Percentiles rank a stretch among this genome's conserved stretches.
These are phyloP conservation scores for Puya raimondii DNA, from an alignment of 176 grass and related monocot species.

Conservation along the genomic window DNA sequence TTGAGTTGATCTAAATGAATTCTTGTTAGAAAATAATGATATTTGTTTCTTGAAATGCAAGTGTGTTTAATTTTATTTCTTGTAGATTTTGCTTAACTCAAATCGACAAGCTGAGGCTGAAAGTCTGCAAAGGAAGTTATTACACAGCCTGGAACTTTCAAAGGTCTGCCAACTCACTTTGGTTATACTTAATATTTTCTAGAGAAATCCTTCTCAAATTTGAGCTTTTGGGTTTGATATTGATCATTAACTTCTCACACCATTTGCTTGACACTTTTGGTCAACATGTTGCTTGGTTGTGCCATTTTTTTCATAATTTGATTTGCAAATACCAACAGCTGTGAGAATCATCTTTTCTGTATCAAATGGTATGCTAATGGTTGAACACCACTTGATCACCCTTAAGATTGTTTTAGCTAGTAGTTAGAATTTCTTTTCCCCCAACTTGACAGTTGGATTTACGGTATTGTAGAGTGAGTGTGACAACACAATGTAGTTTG, in stretches of 20 bases:
- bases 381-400: too few relatives aligned
- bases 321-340: too few relatives aligned
- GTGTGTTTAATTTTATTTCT: slow-evolving; percentile 6
- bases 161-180: slow-evolving; percentile 29
- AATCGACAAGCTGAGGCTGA: slow-evolving; percentile 63
- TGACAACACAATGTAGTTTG: too few relatives aligned
- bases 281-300: not conserved
- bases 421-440: too few relatives aligned
- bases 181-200: slow-evolving; percentile 6
- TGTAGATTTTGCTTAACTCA: slow-evolving; percentile 60
- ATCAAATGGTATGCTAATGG: too few relatives aligned
- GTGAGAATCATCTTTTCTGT: too few relatives aligned
- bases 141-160: slow-evolving; percentile 67
- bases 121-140: slow-evolving; percentile 87
- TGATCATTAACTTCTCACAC: not conserved
- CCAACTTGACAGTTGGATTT: too few relatives aligned
- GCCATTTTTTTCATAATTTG: not conserved
- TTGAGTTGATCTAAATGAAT: not conserved
- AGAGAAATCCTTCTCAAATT: not conserved
- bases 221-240: not conserved
- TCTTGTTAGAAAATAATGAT: not conserved
- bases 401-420: too few relatives aligned
- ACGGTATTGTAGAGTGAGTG: too few relatives aligned
- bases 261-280: not conserved
- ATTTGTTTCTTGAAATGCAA: slow-evolving; percentile 17